These are phyloP conservation scores for Fomitopsis palustris DNA, from an alignment of 1,284 basidiomycete species.

Conservation along the genomic window DNA sequence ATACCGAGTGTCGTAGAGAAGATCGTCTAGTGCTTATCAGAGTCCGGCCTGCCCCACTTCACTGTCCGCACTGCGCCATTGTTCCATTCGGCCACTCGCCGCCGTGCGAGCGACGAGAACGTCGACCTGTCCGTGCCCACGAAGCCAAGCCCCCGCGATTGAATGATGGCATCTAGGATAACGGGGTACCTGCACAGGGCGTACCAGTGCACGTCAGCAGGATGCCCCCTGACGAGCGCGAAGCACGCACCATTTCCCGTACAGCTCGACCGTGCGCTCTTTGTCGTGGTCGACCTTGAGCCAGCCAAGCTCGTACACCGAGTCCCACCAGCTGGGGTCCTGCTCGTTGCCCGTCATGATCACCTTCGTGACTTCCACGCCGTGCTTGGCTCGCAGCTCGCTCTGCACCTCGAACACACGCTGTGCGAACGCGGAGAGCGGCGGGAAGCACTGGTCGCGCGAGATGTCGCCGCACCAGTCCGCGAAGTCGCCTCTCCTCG, in stretches of 20 bases:
- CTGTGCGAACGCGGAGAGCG: constrained; percentile 35
- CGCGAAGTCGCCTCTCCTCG: constrained; percentile 45
- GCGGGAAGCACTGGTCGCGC: constrained; percentile 37
- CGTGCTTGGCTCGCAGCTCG: constrained; percentile 37
- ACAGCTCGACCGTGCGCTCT: constrained; percentile 40
- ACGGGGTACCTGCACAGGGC: constrained; percentile 50
- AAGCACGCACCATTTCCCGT: constrained; percentile 48
- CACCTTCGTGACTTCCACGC: constrained; percentile 43
- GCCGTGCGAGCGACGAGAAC: constrained; percentile 57
- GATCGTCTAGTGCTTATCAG: background rate
- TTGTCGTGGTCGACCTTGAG: constrained; percentile 46
- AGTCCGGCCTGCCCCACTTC: constrained; percentile 44
- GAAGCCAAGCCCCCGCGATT: constrained; percentile 58
- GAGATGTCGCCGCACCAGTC: constrained; percentile 28
- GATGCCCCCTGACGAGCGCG: background rate
- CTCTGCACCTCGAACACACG: constrained; percentile 37
- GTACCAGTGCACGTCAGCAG: background rate
- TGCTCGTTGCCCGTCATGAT: constrained; percentile 70
- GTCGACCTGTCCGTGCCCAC: constrained; percentile 66
- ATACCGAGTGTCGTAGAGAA: too few relatives aligned
- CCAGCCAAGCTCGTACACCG: constrained; percentile 57
- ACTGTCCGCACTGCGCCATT: constrained; percentile 45
- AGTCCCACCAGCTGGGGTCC: constrained; percentile 60
- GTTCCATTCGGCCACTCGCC: constrained; percentile 60
- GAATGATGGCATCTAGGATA: constrained; percentile 63